Conservation (phyloP, 352 stramenopile species). For the Phytophthora chlamydospora region DNA sequence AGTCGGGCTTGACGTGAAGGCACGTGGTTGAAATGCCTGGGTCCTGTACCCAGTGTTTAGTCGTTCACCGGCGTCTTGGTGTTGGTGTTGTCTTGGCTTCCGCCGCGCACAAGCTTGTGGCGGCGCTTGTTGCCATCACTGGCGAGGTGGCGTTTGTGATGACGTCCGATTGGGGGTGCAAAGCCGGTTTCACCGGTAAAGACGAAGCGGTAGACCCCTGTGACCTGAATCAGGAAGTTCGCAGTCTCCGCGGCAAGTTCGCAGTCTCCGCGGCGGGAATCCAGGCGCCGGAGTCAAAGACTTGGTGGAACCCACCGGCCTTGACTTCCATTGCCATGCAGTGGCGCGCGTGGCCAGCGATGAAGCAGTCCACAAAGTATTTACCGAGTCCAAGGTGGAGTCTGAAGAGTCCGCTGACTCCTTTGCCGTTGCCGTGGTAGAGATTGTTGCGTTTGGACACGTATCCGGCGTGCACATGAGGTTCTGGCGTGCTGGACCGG, state of each 20-base stretch:
- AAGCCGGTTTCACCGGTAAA: background rate
- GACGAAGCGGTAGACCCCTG: slow-evolving; percentile 5
- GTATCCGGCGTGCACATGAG: background rate
- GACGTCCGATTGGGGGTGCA: background rate
- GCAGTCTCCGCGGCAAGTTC: background rate
- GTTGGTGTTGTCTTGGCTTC: no score
- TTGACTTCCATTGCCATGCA: slow-evolving; percentile 3
- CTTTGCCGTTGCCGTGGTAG: slow-evolving; percentile 3
- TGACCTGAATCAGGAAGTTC: background rate
- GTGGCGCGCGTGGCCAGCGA: background rate
- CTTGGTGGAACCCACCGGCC: background rate
- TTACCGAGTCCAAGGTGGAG: background rate
- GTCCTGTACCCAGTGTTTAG: no score
- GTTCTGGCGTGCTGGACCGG: background rate
- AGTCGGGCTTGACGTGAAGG: no score
- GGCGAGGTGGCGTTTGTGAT: background rate
- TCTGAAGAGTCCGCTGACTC: background rate
- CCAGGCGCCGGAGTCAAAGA: background rate
- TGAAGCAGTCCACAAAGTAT: slow-evolving; percentile 4
- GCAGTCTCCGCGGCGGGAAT: background rate
- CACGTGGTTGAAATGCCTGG: no score
- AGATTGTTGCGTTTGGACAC: background rate
- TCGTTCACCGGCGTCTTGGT: no score
- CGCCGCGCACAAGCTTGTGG: no score
- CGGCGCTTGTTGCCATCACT: background rate